Percentiles rank a stretch among this genome's conserved stretches.
Evolutionary conservation across 78 protist species (phyloP).

Genomic region (Emiliania huxleyi): DNA sequence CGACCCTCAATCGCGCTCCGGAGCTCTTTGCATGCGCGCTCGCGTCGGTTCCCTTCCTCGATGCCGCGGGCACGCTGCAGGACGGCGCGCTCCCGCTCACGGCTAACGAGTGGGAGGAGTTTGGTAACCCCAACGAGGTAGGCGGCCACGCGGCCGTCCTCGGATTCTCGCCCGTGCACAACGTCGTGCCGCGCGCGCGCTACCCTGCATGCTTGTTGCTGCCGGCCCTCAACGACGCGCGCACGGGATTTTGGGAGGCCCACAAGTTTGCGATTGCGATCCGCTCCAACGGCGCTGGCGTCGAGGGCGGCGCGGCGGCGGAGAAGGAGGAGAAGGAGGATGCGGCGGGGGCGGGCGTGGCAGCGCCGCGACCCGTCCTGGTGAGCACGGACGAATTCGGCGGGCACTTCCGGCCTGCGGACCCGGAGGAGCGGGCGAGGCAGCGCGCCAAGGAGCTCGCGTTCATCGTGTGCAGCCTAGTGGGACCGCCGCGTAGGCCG

Average conservation of each 20-base stretch:
- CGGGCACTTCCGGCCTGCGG: no score
- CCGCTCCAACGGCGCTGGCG: no score
- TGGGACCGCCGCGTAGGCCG: no score
- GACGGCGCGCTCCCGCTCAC: conserved; percentile 16
- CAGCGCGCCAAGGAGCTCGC: no score
- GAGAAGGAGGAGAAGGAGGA: no score
- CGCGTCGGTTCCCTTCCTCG: conserved; percentile 38
- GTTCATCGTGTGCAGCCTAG: no score
- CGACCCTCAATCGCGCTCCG: not conserved
- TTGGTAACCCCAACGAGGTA: not conserved
- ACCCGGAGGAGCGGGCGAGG: no score
- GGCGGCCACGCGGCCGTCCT: not conserved
- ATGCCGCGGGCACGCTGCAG: conserved; percentile 10
- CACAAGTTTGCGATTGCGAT: not conserved
- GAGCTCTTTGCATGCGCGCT: not conserved
- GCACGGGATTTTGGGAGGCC: conserved; percentile 6
- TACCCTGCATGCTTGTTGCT: not conserved
- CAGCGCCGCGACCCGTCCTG: no score
- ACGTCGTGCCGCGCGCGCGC: not conserved
- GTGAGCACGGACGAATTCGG: no score
- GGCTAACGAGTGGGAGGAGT: conserved; percentile 25
- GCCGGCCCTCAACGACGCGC: not conserved
- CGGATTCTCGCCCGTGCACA: not conserved
- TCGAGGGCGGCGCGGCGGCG: no score
- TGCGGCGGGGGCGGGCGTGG: no score